These are phyloP conservation scores for Oxyria digyna DNA, from an alignment of 148 eudicot species.

Conservation along the genomic window DNA sequence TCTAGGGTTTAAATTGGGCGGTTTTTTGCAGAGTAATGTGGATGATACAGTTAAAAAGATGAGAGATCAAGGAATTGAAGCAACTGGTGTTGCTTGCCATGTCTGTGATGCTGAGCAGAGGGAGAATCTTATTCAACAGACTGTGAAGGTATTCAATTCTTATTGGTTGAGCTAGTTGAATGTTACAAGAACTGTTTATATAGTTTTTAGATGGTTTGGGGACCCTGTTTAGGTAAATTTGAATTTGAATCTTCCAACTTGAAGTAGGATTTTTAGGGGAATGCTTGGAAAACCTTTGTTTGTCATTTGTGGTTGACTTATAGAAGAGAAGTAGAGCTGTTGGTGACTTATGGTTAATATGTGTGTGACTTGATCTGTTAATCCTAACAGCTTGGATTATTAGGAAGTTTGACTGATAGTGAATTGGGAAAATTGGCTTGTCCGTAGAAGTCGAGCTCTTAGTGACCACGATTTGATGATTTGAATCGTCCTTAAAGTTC, in stretches of 20 bases:
- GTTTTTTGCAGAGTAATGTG: slow-evolving; percentile 58
- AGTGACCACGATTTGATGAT: too few relatives aligned
- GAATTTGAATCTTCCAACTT: background rate
- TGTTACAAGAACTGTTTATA: background rate
- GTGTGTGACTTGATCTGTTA: background rate
- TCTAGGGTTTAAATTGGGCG: slow-evolving; percentile 2
- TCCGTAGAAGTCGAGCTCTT: too few relatives aligned
- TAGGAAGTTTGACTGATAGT: too few relatives aligned
- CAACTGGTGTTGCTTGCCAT: slow-evolving; percentile 78
- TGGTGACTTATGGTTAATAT: background rate
- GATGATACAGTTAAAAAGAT: slow-evolving; percentile 85
- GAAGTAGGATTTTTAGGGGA: background rate
- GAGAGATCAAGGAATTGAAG: slow-evolving; percentile 57
- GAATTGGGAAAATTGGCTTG: too few relatives aligned
- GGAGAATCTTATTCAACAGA: slow-evolving; percentile 57
- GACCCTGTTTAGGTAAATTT: background rate
- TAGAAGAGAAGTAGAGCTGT: background rate
- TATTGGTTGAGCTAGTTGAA: background rate
- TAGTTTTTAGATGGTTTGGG: background rate
- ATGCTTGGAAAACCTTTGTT: background rate
- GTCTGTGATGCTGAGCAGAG: slow-evolving; percentile 78
- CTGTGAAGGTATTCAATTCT: slow-evolving; percentile 37
- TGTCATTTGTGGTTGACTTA: background rate
- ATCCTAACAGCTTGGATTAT: too few relatives aligned
- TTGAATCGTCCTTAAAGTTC: too few relatives aligned